Conservation (phyloP, 2,329 filamentous ascomycete species). For the Oidium heveae region DNA sequence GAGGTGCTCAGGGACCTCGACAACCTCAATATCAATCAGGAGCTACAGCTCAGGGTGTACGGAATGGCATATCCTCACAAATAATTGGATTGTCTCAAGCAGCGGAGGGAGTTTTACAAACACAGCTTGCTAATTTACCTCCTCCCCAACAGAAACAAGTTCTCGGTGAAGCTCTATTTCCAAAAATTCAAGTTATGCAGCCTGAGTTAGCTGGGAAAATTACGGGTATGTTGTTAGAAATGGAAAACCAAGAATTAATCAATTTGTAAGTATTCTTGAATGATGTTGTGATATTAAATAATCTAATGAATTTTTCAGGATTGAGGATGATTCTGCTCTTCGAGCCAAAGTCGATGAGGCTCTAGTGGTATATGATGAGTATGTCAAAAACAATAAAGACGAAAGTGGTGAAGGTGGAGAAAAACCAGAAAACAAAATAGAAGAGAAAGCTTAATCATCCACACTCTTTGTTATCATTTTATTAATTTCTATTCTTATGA, state of each 20-base stretch:
- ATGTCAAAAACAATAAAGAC: conserved; percentile 43
- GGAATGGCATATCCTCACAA: conserved; percentile 14
- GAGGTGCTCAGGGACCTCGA: conserved; percentile 15
- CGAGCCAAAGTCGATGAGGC: conserved; percentile 94
- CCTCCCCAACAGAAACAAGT: conserved; percentile 91
- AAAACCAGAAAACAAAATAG: conserved; percentile 24
- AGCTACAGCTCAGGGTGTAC: conserved; percentile 15
- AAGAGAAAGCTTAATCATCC: conserved; percentile 25
- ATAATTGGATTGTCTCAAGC: conserved; percentile 10
- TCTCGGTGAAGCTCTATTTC: conserved; percentile 90
- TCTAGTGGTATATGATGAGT: conserved; percentile 92
- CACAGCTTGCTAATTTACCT: conserved; percentile 27
- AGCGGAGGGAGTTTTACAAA: conserved; percentile 23
- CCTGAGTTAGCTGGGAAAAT: conserved; percentile 96
- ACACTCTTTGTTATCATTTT: conserved; percentile 7
- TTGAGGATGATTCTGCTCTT: conserved; percentile 71
- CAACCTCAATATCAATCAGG: conserved; percentile 14
- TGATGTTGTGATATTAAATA: neutral
- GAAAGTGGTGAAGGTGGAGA: conserved; percentile 16
- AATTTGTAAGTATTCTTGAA: conserved; percentile 53
- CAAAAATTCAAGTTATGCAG: conserved; percentile 90
- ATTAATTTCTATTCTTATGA: conserved; percentile 7
- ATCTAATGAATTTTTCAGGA: conserved; percentile 26
- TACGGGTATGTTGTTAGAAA: conserved; percentile 97
- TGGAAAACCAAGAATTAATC: conserved; percentile 89